Evolutionary conservation across 192 early-diverging fungal genomes (phyloP), one percentile per base, ranked within the genome.

Genomic region (Allomyces macrogynus): DNA sequence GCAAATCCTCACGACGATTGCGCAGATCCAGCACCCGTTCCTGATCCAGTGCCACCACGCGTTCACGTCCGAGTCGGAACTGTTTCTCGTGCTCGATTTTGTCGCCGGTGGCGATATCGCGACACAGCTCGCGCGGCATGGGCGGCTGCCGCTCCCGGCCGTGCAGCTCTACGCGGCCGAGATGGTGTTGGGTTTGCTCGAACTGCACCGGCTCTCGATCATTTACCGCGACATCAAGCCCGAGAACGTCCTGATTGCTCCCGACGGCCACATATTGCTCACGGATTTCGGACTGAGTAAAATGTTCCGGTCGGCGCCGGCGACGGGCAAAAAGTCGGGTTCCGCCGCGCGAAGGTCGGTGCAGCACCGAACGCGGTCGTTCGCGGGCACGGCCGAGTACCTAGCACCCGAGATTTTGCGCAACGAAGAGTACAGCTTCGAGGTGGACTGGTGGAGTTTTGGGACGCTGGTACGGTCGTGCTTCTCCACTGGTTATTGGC

Each of bases 1-100:
- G 27, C 78, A 82, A 61, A 90, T 96, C 64, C 78, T 96, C 44
- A 57, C 49, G 16, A 57, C 49, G 16, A n/a, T 57, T 14, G 88
- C 89, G 61, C 86, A 86, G 27, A 81, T 92, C 23, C 80, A 82
- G 24, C 89, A 95, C 69, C 89, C 92, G 8, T 95, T 93, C 70
- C 88, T 95, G 65, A 89, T 97, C 67, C 89, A 88, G 71, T 78
- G 95, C 42, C 81, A 83, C 72, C 93, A 89, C 67, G 92, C 92
- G 20, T 97, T 97, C 74, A 91, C 95, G 73, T 90, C 90, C n/a
- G 78, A 87, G 61, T 79, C 83, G 49, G 83, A 85, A 67, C 80
- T 97, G n/a, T 94, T 87, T 73, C 72, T 97, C 70, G 87, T 97
- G 66, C 77, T 97, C 66, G 85, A 86, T 63, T 97, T 91, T 76